Conservation (phyloP, 768 basidiomycete genomes). For the Leccinellum luteum region DNA sequence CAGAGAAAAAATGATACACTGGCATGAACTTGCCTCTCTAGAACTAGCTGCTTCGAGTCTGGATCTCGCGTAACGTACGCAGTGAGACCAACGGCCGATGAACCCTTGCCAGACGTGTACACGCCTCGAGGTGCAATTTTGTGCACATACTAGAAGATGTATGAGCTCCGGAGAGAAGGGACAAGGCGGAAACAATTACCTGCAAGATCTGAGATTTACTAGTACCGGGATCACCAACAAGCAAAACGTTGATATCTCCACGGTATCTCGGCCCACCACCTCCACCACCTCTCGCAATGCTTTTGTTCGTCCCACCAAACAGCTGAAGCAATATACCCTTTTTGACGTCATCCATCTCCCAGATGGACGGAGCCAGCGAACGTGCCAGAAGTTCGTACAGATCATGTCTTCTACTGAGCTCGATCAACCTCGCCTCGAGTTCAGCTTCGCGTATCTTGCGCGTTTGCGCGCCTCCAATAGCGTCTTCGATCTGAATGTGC, state of each 20-base stretch:
- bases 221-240: constrained; percentile 97
- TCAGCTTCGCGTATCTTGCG: constrained; percentile 54
- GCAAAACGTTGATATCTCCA: constrained; percentile 95
- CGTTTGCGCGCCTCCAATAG: constrained; percentile 33
- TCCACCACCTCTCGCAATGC: constrained; percentile 86
- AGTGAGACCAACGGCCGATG: constrained; percentile 96
- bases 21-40: constrained; percentile 71
- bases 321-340: constrained; percentile 95
- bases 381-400: constrained; percentile 83
- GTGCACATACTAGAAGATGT: constrained; percentile 78
- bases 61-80: constrained; percentile 98
- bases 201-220: constrained; percentile 95
- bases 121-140: constrained; percentile 98
- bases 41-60: constrained; percentile 95
- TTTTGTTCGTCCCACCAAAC: constrained; percentile 98
- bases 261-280: constrained; percentile 95
- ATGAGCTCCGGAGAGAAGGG: neutral
- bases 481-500: constrained; percentile 70
- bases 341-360: constrained; percentile 99
- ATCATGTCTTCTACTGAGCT: constrained; percentile 72
- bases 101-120: constrained; percentile 96
- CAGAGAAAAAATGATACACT: neutral
- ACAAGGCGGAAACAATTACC: constrained; percentile 41
- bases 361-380: constrained; percentile 91
- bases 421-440: constrained; percentile 73